phyloP scores from a whole-genome alignment of 2,329 filamentous ascomycete genomes.

The Byssothecium circinans region DNA sequence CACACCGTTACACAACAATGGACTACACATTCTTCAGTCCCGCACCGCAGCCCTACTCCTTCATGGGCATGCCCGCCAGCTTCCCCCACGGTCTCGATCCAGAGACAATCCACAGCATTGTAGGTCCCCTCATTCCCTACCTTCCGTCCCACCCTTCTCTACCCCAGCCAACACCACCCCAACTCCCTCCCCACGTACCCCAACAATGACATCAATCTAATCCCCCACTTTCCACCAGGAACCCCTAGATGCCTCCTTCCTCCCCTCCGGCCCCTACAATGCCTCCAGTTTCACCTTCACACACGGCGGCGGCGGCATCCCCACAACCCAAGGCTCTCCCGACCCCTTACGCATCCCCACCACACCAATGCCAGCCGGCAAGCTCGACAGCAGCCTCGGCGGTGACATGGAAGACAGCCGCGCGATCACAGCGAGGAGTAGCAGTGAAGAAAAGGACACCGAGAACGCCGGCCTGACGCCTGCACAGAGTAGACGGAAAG shows the following conservation, averaged over 20 bases:
- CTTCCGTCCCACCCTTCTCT: conserved; percentile 24
- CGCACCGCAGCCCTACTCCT: conserved; percentile 50
- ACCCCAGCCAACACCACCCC: conserved; percentile 3
- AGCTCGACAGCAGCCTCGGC: conserved; percentile 48
- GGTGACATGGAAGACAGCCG: conserved; percentile 43
- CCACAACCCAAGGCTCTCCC: conserved; percentile 37
- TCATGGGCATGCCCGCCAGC: conserved; percentile 49
- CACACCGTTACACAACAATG: conserved; percentile 43
- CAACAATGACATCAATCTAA: conserved; percentile 21
- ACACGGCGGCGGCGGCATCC: conserved; percentile 28
- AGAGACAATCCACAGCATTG: conserved; percentile 40
- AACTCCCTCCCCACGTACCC: conserved; percentile 5
- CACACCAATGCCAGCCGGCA: conserved; percentile 41
- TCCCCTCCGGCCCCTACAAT: conserved; percentile 28
- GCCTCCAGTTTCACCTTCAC: conserved; percentile 25
- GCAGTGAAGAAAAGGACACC: conserved; percentile 51
- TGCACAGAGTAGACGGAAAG: conserved; percentile 62
- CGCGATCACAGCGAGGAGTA: conserved; percentile 41
- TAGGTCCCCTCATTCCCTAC: conserved; percentile 30
- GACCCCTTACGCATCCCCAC: conserved; percentile 25
- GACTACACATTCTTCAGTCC: conserved; percentile 61
- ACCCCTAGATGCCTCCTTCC: conserved; percentile 46
- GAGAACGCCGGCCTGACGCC: conserved; percentile 48
- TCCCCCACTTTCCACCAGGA: conserved; percentile 36
- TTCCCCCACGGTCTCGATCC: conserved; percentile 41